These are phyloP conservation scores for Leccinum griseonigrum DNA, from an alignment of 1,284 basidiomycete genomes.

Conservation along the genomic window DNA sequence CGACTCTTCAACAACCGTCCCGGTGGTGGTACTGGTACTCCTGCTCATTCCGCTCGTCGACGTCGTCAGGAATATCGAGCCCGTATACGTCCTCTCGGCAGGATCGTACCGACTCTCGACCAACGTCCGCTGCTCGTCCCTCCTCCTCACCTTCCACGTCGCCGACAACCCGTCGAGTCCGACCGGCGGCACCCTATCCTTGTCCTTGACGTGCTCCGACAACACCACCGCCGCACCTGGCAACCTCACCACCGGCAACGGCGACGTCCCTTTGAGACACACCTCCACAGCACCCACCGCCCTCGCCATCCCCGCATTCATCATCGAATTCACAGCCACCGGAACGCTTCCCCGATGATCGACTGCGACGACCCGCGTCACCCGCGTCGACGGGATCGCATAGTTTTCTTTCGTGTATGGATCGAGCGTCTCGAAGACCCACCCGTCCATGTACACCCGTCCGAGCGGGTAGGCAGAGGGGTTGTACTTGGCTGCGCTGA, in stretches of 20 bases:
- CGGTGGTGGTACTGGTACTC: constrained; percentile 1
- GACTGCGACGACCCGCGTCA: constrained; percentile 84
- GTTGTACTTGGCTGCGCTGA: constrained; percentile 74
- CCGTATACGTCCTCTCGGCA: constrained; percentile 47
- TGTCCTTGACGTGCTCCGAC: constrained; percentile 41
- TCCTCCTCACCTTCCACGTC: constrained; percentile 57
- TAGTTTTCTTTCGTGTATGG: constrained; percentile 96
- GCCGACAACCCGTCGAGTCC: not conserved
- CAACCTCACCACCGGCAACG: constrained; percentile 64
- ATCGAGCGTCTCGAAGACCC: constrained; percentile 96
- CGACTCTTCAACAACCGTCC: constrained; percentile 19
- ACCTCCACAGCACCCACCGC: constrained; percentile 70
- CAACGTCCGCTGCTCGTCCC: constrained; percentile 55
- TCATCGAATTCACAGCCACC: constrained; percentile 82
- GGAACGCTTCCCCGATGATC: constrained; percentile 91
- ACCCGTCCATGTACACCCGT: constrained; percentile 87
- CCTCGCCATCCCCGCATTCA: constrained; percentile 75
- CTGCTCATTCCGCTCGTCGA: constrained; percentile 5
- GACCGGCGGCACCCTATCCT: not conserved
- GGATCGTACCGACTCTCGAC: constrained; percentile 50
- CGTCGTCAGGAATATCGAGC: constrained; percentile 43
- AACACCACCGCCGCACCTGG: constrained; percentile 62
- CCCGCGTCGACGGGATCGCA: constrained; percentile 91
- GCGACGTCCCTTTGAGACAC: constrained; percentile 60
- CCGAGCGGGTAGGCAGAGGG: constrained; percentile 74